Evolutionary conservation across 345 rosid genomes (phyloP), one percentile per base, ranked within the genome.

Genomic region (Gossypium rotundifolium): DNA sequence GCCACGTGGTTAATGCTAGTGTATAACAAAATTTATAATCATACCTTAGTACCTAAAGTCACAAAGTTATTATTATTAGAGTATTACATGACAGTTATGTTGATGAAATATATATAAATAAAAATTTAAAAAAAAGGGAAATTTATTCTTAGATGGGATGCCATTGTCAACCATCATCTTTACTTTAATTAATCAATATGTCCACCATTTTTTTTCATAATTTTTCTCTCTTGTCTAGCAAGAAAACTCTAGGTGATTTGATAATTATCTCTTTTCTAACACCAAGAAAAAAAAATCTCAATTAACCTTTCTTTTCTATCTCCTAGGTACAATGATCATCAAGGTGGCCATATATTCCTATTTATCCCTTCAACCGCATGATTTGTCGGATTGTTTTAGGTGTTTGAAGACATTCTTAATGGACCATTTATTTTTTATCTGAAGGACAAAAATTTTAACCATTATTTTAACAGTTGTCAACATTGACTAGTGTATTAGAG

Each of bases 1-100:
- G 79, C 83, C 84, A 79, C 74, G 80, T 73, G 78, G 73, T 85
- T 46, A 77, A 79, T 64, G 75, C 79, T 27, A 75, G 77, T 64
- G 75, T 74, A 79, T 83, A 79, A 75, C 73, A 46, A 81, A 69
- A 76, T 66, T 8, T 65, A 66, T 66, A 66, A 66, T 66, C 33
- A 66, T 66, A 45, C 70, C 18, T 45, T 66, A 45, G 54, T 22
- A 53, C 9, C 20, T 69, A 23, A 48, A 79, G 82, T 79, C 79
- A 77, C 74, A 73, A 65, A 61, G 65, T 57, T 64, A 75, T 81
- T 68, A 82, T 33, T 33, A 33, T 33, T 33, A 33, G 40, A 33
- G 7, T 33, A 33, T 82, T 57, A 74, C 69, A 46, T 72, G 22
- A 59, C 76, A 59, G 76, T 54, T 40, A 62, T 71, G 72, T 72